Base-by-base conservation (phyloP, 148 eudicot genomes). In the Persicaria maculosa region DNA sequence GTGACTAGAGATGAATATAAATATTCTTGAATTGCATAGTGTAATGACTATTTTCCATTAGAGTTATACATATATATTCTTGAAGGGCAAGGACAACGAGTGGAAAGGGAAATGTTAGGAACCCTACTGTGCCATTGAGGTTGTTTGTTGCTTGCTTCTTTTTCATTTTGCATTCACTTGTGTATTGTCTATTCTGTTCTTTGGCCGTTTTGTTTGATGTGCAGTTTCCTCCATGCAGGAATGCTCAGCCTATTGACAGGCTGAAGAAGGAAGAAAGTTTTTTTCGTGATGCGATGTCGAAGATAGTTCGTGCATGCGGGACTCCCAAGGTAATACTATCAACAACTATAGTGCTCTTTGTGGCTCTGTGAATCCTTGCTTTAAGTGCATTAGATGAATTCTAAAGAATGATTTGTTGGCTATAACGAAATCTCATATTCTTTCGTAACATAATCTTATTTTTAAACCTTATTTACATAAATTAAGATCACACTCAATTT, bases 171-270 rank as follows among this genome's bases (percentile, higher is more conserved):
- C 46, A 55, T 75, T 54, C 45, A 11, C 36, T 17, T 20, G 20
- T 45, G 47, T 73, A 4, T 12, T 22, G 11, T 12, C 54, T 5
- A 54, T 0, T 10, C 40, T 74, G 0, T 58, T 20, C 4, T 54
- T 64, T 47, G 25, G 43, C 14, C 72, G 9, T 73, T 67, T 50
- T 71, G 58, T 72, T 19, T 74, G 4, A 22, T 9, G 20, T 50
- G 75, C 11, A 50, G 20, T 50, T 72, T 48, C 15, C 59, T 59
- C 16, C 75, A 17, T 77, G 79, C 78, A 94, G 98, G 89, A 87
- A 91, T 80, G 96, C 98, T 78, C 81, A 90, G 88, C 99, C 99
- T 15, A 68, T 89, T 75, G 94, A 82, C 78, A 86, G 89, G 79
- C 75, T 95, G 82, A 89, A 95, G 86, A 88, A 86, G 83, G 91